Evolutionary conservation across 768 basidiomycete species (phyloP), one percentile per base, ranked within the genome.

Genomic region (Termitomyces bulborhizus): DNA sequence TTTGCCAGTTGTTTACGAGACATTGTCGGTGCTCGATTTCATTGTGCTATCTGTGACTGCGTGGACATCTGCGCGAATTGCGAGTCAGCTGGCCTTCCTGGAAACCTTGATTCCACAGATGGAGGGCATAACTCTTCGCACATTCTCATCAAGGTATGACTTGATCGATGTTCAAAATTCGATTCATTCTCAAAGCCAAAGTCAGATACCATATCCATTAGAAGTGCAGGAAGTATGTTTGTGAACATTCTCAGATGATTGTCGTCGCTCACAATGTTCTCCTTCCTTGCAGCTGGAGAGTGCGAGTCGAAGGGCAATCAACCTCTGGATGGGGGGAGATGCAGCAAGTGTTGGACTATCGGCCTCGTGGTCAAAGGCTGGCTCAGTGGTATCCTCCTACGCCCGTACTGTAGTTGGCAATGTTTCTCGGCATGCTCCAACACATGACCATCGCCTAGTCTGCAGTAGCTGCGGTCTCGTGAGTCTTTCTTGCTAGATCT

Each of bases 21-120:
- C 60, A 95, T 98, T 59, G 80, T 95, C 26, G 95, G 95, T 16
- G 91, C 93, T 15, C 81, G 91, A 4, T 97, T 93, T 70, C 95
- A 93, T 63, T 98, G 95, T 63, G 90, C 90, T 9, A 84, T 91
- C 21, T 98, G 95, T 66, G 82, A 87, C 40, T 81, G 84, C 7
- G 79, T 92, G 40, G 90, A 93, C 62, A 92, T 93, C 34, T 93
- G 92, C 61, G 80, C 86, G 16, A 90, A 91, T 60, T 93, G 91
- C 66, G 91, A 93, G 67, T 86, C 88, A 11, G 90, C 86, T 27
- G 91, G 91, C 29, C 75, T 93, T 34, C 90, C 91, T 2, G 90
- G 90, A 6, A 91, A 90, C 56, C 70, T 92, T 9, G 86, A 91
- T 57, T 84, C 87, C 0, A 75, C 80, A 0, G 87, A 90, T 40